Percentiles rank a stretch among this genome's conserved stretches.
phyloP scores from a whole-genome alignment of 768 basidiomycete genomes.

The Asterophora parasitica region DNA sequence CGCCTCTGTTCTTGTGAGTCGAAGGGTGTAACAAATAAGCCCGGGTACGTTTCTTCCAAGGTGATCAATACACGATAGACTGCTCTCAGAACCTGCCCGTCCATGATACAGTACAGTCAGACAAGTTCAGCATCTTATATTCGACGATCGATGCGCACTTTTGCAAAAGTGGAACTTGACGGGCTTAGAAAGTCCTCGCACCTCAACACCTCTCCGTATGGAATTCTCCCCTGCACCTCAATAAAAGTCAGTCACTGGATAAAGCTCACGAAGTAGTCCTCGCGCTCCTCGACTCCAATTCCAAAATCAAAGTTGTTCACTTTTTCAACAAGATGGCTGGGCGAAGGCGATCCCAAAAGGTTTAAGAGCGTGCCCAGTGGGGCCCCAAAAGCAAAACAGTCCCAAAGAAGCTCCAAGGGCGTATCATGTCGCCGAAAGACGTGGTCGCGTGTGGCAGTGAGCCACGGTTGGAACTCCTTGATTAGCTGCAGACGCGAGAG shows the following conservation, averaged over 20 bases:
- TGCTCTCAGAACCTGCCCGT: slow-evolving; percentile 28
- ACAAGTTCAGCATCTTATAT: not conserved
- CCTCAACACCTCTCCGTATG: slow-evolving; percentile 37
- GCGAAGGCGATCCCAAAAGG: slow-evolving; percentile 33
- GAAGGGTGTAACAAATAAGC: slow-evolving; percentile 27
- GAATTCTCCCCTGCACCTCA: slow-evolving; percentile 27
- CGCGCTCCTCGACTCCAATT: slow-evolving; percentile 25
- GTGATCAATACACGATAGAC: slow-evolving; percentile 29
- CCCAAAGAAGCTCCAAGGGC: slow-evolving; percentile 29
- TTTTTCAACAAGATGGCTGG: slow-evolving; percentile 22
- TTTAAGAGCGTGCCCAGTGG: slow-evolving; percentile 32
- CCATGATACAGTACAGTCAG: not conserved
- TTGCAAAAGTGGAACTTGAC: slow-evolving; percentile 27
- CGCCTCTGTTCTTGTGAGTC: slow-evolving; percentile 20
- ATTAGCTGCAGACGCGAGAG: slow-evolving; percentile 35
- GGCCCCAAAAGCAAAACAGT: slow-evolving; percentile 33
- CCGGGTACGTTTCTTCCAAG: slow-evolving; percentile 32
- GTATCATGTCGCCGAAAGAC: slow-evolving; percentile 21
- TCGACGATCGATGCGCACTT: slow-evolving; percentile 20
- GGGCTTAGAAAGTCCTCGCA: slow-evolving; percentile 31
- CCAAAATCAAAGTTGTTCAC: slow-evolving; percentile 26
- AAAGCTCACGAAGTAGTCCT: slow-evolving; percentile 28
- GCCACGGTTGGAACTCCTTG: slow-evolving; percentile 32
- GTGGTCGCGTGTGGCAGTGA: slow-evolving; percentile 24
- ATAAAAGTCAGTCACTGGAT: slow-evolving; percentile 31